Percentiles rank a stretch among this genome's conserved stretches.
These are phyloP conservation scores for Oldenlandia corymbosa DNA, from an alignment of 257 asterid species.

Conservation along the genomic window DNA sequence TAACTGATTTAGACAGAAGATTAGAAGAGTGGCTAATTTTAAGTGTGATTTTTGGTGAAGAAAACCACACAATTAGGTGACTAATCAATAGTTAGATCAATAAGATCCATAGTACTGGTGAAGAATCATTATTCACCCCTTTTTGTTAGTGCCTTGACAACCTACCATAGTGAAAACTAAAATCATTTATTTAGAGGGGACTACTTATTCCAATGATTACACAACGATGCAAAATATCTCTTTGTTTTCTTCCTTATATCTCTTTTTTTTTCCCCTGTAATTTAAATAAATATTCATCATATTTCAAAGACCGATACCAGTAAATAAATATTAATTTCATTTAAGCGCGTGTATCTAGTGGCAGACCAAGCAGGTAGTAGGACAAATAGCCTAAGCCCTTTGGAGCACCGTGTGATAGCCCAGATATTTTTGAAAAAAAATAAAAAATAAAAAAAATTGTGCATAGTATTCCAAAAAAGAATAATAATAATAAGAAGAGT, in stretches of 20 bases:
- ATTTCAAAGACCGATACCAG: no score
- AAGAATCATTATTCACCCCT: conserved; percentile 11
- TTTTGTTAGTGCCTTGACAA: conserved; percentile 7
- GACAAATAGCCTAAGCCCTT: no score
- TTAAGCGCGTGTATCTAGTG: no score
- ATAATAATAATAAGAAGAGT: no score
- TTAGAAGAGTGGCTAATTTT: not conserved
- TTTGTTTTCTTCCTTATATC: not conserved
- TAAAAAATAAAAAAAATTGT: no score
- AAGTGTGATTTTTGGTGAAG: not conserved
- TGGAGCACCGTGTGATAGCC: no score
- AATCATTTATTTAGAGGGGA: not conserved
- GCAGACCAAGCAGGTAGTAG: no score
- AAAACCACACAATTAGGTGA: conserved; percentile 17
- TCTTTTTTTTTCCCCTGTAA: not conserved
- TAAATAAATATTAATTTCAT: no score
- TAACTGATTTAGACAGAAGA: not conserved
- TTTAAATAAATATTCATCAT: no score
- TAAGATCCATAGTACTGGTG: conserved; percentile 4
- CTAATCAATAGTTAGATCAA: conserved; percentile 16
- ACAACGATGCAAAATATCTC: not conserved
- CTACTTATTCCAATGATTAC: not conserved
- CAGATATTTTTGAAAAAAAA: no score
- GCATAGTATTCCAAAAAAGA: no score
- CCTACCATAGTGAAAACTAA: conserved; percentile 7